These are phyloP conservation scores for Calonectria pauciramosa DNA, from an alignment of 2,329 filamentous ascomycete genomes.

Conservation along the genomic window DNA sequence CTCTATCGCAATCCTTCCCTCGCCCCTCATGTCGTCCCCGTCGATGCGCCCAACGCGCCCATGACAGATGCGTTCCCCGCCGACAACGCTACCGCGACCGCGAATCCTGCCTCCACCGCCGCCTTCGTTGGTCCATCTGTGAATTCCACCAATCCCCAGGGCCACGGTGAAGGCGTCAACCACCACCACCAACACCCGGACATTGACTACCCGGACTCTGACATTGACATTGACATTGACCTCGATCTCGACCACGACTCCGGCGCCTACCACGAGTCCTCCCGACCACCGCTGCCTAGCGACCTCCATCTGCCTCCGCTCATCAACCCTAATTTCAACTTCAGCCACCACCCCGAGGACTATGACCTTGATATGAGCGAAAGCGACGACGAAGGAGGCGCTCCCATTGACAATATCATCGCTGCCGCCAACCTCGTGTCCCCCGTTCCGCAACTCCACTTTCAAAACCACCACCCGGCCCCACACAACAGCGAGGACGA, in stretches of 20 bases:
- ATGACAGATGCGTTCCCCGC: conserved; percentile 39
- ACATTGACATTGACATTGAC: conserved; percentile 23
- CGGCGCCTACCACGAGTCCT: conserved; percentile 24
- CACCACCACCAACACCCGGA: conserved; percentile 15
- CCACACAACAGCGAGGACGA: conserved; percentile 29
- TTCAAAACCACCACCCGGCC: conserved; percentile 25
- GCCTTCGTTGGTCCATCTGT: conserved; percentile 12
- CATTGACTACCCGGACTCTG: conserved; percentile 7
- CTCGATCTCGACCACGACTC: neutral
- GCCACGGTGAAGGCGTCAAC: conserved; percentile 14
- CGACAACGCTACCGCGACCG: conserved; percentile 20
- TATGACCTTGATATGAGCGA: conserved; percentile 53
- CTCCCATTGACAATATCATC: conserved; percentile 38
- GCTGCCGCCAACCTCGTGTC: conserved; percentile 16
- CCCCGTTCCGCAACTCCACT: conserved; percentile 18
- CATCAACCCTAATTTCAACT: conserved; percentile 23
- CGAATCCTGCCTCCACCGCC: conserved; percentile 22
- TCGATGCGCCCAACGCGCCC: conserved; percentile 29
- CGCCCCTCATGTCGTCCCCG: conserved; percentile 25
- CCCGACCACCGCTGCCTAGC: conserved; percentile 21
- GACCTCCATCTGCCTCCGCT: conserved; percentile 25
- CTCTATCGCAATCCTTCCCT: conserved; percentile 13
- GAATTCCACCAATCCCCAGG: conserved; percentile 13
- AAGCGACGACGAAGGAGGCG: conserved; percentile 53
- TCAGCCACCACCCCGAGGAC: conserved; percentile 31